Conservation (phyloP, 495 filamentous ascomycete species). For the Xylaria cubensis region DNA sequence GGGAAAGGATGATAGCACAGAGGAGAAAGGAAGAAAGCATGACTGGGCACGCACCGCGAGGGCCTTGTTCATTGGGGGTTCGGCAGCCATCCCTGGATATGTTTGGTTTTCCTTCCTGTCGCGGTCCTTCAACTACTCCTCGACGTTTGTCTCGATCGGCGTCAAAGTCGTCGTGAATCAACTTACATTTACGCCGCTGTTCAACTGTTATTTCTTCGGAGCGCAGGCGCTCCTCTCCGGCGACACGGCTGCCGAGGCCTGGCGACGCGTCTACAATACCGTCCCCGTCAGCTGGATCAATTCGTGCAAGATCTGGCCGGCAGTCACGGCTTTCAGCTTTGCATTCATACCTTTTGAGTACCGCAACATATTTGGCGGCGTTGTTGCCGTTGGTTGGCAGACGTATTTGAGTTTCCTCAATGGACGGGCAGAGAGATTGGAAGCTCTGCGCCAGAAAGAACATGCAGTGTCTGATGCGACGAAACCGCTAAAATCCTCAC, state of each 20-base stretch:
- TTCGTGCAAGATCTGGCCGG: conserved; percentile 88
- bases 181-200: conserved; percentile 79
- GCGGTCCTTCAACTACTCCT: conserved; percentile 79
- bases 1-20: conserved; percentile 14
- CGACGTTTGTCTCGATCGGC: conserved; percentile 69
- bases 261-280: conserved; percentile 73
- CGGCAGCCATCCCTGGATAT: conserved; percentile 77
- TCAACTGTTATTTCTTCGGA: conserved; percentile 92
- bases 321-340: conserved; percentile 86
- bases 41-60: conserved; percentile 73
- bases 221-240: conserved; percentile 72
- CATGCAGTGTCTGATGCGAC: neutral
- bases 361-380: conserved; percentile 76
- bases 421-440: conserved; percentile 67
- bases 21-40: conserved; percentile 62
- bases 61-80: conserved; percentile 73
- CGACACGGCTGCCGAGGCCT: conserved; percentile 65
- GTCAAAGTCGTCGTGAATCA: conserved; percentile 86
- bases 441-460: conserved; percentile 27
- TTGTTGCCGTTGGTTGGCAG: conserved; percentile 88
- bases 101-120: conserved; percentile 86
- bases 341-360: conserved; percentile 81
- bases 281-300: conserved; percentile 80
- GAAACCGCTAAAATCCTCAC: neutral
- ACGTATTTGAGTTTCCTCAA: conserved; percentile 87